These are phyloP conservation scores for Boletus vinaceobasis DNA, from an alignment of 768 basidiomycete species.

Conservation along the genomic window DNA sequence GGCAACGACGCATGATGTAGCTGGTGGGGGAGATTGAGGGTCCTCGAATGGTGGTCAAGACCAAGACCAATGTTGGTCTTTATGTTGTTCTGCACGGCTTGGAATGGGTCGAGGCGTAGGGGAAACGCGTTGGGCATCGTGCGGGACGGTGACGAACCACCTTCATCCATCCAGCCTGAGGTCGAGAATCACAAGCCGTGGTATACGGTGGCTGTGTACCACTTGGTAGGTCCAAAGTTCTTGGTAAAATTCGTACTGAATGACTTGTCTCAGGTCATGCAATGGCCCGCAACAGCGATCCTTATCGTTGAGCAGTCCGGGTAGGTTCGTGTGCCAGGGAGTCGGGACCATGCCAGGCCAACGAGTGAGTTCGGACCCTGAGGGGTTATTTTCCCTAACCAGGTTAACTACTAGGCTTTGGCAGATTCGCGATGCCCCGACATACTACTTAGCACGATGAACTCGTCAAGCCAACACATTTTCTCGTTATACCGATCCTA, in stretches of 20 bases:
- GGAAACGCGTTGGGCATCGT: constrained; percentile 7
- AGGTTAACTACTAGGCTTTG: not conserved
- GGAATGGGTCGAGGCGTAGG: constrained; percentile 1
- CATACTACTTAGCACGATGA: not conserved
- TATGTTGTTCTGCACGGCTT: not conserved
- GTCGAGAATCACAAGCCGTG: constrained; percentile 1
- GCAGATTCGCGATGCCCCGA: no score
- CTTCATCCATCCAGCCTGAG: constrained; percentile 6
- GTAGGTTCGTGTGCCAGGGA: no score
- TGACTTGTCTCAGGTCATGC: not conserved
- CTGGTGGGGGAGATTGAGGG: constrained; percentile 16
- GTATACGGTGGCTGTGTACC: constrained; percentile 14
- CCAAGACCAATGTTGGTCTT: not conserved
- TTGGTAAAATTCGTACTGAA: not conserved
- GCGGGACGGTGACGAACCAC: constrained; percentile 7
- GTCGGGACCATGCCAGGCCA: not conserved
- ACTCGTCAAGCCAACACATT: constrained; percentile 8
- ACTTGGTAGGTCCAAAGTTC: not conserved
- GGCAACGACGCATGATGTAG: constrained; percentile 7
- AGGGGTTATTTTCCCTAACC: not conserved
- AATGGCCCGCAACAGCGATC: no score
- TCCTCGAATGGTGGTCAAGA: constrained; percentile 2
- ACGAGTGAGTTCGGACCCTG: not conserved
- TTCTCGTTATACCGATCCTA: constrained; percentile 39
- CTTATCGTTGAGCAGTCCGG: no score